Conservation (phyloP, 257 asterid species). For the Leptodermis oblonga region DNA sequence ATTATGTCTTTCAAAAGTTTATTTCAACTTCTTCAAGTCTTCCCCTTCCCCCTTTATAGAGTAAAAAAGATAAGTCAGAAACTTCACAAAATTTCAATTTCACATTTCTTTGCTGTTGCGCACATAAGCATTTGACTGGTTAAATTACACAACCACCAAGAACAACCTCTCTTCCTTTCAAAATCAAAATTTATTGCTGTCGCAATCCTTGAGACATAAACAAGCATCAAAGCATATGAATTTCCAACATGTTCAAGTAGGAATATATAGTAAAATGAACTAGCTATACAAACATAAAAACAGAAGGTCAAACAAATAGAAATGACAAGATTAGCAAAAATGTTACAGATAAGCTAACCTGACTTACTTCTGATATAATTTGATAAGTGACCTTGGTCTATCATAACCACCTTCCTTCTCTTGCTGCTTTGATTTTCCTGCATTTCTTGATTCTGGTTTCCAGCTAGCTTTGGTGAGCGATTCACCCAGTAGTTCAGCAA, state of each 20-base stretch:
- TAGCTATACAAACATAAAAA: no score
- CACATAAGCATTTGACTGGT: neutral
- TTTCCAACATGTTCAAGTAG: neutral
- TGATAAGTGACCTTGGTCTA: constrained; percentile 62
- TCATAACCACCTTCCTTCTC: constrained; percentile 50
- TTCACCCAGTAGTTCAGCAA: constrained; percentile 74
- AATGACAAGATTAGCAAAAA: constrained; percentile 2
- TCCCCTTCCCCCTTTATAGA: no score
- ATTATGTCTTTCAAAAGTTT: no score
- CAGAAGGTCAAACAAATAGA: neutral
- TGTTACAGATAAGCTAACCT: constrained; percentile 8
- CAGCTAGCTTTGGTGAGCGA: constrained; percentile 71
- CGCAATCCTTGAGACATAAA: no score
- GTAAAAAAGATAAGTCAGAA: neutral
- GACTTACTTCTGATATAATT: constrained; percentile 44
- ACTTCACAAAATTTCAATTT: neutral
- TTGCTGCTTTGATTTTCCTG: constrained; percentile 37
- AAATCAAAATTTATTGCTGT: neutral
- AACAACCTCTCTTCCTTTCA: neutral
- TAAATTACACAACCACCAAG: neutral
- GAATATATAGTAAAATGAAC: neutral
- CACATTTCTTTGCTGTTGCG: neutral
- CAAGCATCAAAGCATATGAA: neutral
- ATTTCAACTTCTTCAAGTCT: no score
- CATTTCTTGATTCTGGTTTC: constrained; percentile 78